These are phyloP conservation scores for Pythium guiyangense DNA, from an alignment of 352 stramenopile genomes.

Conservation along the genomic window DNA sequence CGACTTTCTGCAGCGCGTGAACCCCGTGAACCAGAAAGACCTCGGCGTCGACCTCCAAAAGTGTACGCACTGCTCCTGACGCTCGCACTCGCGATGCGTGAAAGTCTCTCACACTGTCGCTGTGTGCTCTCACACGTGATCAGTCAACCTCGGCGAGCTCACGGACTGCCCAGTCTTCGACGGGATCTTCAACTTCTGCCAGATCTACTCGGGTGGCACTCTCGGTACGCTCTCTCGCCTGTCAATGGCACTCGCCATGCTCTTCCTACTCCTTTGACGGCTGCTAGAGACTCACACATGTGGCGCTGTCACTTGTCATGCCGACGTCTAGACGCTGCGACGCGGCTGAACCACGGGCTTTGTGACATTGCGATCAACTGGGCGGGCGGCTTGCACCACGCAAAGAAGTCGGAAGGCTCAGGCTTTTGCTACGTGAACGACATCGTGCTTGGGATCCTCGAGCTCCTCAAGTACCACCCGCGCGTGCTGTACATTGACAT, in stretches of 20 bases:
- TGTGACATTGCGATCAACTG: constrained; percentile 99
- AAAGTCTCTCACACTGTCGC: neutral
- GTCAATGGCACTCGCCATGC: neutral
- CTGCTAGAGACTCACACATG: neutral
- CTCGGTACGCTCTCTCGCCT: constrained; percentile 52
- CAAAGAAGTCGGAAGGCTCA: constrained; percentile 97
- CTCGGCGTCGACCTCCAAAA: constrained; percentile 65
- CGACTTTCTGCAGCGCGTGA: constrained; percentile 95
- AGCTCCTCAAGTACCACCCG: constrained; percentile 96
- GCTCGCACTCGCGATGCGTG: no score
- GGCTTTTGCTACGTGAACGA: constrained; percentile 99
- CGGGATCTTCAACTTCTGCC: constrained; percentile 98
- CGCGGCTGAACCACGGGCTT: constrained; percentile 94
- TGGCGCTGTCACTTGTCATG: neutral
- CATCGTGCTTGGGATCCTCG: constrained; percentile 97
- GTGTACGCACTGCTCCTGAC: constrained; percentile 27
- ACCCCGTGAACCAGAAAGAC: constrained; percentile 92
- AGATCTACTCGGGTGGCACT: constrained; percentile 95
- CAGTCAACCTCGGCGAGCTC: constrained; percentile 95
- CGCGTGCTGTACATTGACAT: constrained; percentile 99
- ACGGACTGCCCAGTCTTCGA: constrained; percentile 99
- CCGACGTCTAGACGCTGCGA: constrained; percentile 86
- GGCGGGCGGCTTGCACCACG: constrained; percentile 97
- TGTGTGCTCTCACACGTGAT: neutral
- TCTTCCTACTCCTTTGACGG: neutral